Conservation (phyloP, 345 rosid species). For the Orychophragmus violaceus region DNA sequence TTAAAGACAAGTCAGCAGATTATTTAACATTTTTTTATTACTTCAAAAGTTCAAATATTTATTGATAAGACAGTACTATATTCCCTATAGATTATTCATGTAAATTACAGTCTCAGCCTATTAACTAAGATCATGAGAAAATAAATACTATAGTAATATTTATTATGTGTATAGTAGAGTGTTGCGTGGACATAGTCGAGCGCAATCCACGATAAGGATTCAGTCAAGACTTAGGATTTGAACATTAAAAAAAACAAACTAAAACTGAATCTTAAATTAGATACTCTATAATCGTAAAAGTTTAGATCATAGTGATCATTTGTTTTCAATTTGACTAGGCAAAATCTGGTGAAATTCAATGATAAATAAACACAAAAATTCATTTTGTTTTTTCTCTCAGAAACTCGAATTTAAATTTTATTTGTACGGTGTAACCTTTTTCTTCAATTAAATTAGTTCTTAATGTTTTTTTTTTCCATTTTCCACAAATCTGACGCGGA, state of each 20-base stretch:
- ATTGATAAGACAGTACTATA: conserved; percentile 10
- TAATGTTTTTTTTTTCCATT: not conserved
- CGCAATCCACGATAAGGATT: conserved; percentile 27
- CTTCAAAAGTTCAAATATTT: not conserved
- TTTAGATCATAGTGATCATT: conserved; percentile 21
- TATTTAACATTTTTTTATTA: not conserved
- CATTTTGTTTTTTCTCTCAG: not conserved
- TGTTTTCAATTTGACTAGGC: conserved; percentile 29
- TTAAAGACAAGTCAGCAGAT: conserved; percentile 22
- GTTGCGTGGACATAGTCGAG: conserved; percentile 13
- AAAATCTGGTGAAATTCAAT: conserved; percentile 14
- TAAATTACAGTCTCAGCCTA: not conserved
- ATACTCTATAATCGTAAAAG: conserved; percentile 10
- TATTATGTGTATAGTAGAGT: not conserved
- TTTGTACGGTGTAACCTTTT: not conserved
- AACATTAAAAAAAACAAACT: conserved; percentile 15
- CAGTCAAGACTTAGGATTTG: conserved; percentile 20
- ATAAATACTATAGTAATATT: not conserved
- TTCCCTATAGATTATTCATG: not conserved
- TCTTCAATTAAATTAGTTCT: not conserved
- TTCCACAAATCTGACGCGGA: not conserved
- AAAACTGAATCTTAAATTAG: conserved; percentile 22
- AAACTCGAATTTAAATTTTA: not conserved
- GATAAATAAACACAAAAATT: not conserved
- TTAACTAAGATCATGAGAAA: not conserved